phyloP scores from a whole-genome alignment of 768 basidiomycete genomes.

The Auriscalpium vulgare region DNA sequence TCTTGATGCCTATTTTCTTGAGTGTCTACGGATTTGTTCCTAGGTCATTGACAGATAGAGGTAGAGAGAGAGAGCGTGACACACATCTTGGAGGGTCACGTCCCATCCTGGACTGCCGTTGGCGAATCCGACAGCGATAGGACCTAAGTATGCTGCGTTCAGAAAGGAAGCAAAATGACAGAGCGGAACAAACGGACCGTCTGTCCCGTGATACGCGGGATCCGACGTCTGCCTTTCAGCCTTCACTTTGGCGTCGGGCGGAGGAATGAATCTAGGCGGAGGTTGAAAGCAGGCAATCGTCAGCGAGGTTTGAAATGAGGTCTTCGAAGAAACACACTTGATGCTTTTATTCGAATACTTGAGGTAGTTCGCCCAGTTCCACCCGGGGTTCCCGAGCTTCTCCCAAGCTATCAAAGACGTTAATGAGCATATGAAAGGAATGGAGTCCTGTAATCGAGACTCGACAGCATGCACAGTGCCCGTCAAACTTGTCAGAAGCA shows the following conservation, averaged over 20 bases:
- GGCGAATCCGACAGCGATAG: not conserved
- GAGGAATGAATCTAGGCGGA: not conserved
- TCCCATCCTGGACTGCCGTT: not conserved
- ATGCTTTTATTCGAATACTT: slow-evolving; percentile 3
- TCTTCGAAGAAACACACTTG: not conserved
- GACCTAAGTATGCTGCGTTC: not conserved
- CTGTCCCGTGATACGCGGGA: not conserved
- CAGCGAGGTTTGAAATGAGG: not conserved
- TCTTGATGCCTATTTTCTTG: not conserved
- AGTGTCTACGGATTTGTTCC: not conserved
- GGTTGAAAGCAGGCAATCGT: not conserved
- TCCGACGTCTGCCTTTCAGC: not conserved
- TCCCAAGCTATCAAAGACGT: not conserved
- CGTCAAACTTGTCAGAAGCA: too few relatives aligned
- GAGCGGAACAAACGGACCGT: not conserved
- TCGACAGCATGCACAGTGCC: not conserved
- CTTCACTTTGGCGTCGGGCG: not conserved
- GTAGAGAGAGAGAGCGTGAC: not conserved
- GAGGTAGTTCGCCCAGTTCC: slow-evolving; percentile 5
- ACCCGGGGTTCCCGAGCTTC: slow-evolving; percentile 3
- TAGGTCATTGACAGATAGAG: not conserved
- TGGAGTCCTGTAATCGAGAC: not conserved
- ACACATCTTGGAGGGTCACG: not conserved
- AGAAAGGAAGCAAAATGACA: not conserved
- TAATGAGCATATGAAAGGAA: not conserved